Evolutionary conservation across 257 asterid genomes (phyloP).

Genomic region (Nicotiana knightiana): DNA sequence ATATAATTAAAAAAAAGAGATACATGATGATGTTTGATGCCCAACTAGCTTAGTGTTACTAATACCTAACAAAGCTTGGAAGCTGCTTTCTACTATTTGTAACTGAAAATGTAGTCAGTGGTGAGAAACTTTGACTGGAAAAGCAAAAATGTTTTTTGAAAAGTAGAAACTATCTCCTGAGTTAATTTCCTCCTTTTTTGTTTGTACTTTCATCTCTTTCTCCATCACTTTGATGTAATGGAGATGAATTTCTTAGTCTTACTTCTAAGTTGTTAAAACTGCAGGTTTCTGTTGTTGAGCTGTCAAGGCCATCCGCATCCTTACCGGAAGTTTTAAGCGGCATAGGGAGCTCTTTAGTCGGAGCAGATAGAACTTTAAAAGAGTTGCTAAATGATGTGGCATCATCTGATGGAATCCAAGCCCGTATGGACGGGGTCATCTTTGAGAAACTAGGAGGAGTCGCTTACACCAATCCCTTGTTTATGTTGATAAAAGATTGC

Average conservation of each 20-base stretch:
- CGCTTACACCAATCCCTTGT: conserved; percentile 33
- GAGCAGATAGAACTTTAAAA: conserved; percentile 47
- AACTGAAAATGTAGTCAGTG: neutral
- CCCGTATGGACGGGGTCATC: conserved; percentile 77
- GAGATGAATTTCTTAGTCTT: neutral
- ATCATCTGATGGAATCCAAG: conserved; percentile 59
- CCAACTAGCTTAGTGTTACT: neutral
- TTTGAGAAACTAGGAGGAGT: conserved; percentile 55
- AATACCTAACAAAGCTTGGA: neutral
- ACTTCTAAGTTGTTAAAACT: conserved; percentile 1
- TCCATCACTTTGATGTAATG: neutral
- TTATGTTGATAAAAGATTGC: conserved; percentile 43
- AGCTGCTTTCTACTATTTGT: neutral
- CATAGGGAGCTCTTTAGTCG: conserved; percentile 51
- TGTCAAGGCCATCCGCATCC: conserved; percentile 69
- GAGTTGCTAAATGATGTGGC: conserved; percentile 48
- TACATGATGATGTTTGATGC: neutral
- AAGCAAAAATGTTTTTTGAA: neutral
- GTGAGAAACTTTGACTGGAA: neutral
- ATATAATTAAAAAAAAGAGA: neutral
- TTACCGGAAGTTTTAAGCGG: conserved; percentile 53
- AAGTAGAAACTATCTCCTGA: neutral
- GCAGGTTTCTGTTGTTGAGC: conserved; percentile 83
- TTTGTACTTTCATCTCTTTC: neutral
- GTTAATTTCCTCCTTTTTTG: neutral